phyloP scores from a whole-genome alignment of 805 yeast species.

The Zygosaccharomyces lentus region DNA sequence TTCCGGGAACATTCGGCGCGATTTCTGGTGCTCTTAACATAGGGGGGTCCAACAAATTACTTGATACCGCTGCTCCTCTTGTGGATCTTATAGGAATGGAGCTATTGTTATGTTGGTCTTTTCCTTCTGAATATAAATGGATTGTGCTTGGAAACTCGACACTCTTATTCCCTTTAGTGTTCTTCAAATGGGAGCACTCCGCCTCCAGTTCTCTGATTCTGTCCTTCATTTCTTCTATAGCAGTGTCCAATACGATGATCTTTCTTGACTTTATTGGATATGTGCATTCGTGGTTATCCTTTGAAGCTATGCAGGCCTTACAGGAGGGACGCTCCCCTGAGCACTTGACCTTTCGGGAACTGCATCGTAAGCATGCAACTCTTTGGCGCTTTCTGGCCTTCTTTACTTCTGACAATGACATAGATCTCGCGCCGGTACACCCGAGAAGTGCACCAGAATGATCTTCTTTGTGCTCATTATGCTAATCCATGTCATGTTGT shows the following conservation, averaged over 20 bases:
- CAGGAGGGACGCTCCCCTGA: conserved; percentile 10
- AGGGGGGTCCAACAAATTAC: not conserved
- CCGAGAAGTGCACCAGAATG: not conserved
- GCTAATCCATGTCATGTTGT: not conserved
- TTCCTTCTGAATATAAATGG: not conserved
- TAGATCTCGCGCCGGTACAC: not conserved
- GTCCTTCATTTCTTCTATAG: conserved; percentile 11
- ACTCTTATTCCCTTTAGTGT: not conserved
- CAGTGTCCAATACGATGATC: conserved; percentile 10
- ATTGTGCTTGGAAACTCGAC: not conserved
- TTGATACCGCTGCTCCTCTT: not conserved
- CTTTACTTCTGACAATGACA: not conserved
- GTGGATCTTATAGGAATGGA: not conserved
- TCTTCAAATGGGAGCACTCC: conserved; percentile 1
- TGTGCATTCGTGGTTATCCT: conserved; percentile 1
- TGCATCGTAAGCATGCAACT: conserved; percentile 8
- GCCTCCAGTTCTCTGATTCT: conserved; percentile 15
- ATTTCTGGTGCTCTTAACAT: conserved; percentile 4
- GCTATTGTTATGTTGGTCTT: not conserved
- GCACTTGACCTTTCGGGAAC: conserved; percentile 9
- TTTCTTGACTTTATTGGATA: conserved; percentile 8
- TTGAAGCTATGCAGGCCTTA: conserved; percentile 6
- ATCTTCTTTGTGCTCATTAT: not conserved
- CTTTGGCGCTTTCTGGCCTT: conserved; percentile 4
- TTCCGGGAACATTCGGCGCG: conserved; percentile 5